Percentiles rank a stretch among this genome's conserved stretches.
Conservation (phyloP, 108 stramenopile species). For the Seminavis robusta region DNA sequence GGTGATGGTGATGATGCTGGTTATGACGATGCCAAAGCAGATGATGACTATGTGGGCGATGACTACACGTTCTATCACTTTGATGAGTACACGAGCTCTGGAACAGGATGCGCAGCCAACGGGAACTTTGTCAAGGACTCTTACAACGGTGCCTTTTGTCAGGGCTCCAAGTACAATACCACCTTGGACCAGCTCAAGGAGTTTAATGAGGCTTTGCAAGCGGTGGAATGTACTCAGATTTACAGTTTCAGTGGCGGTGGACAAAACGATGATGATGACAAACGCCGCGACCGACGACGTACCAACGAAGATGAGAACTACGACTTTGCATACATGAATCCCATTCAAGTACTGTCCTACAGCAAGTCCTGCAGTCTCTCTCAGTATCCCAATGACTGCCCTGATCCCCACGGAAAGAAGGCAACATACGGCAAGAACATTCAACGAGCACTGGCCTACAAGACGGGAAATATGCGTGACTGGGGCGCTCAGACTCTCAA, state of each 20-base stretch:
- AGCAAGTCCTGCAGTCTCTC: not conserved
- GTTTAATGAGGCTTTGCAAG: not conserved
- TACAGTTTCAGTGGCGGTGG: not conserved
- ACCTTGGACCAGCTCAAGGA: not conserved
- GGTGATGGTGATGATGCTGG: no score
- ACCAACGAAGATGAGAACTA: no score
- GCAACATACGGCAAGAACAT: no score
- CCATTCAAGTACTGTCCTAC: not conserved
- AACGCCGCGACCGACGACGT: no score
- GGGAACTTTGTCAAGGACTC: not conserved
- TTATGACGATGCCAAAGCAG: no score
- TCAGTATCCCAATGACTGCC: not conserved
- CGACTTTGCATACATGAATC: no score
- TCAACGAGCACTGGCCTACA: no score
- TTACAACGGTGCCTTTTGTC: not conserved
- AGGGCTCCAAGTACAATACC: not conserved
- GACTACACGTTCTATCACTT: no score
- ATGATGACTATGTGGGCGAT: not conserved
- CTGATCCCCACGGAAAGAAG: not conserved
- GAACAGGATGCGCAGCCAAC: not conserved
- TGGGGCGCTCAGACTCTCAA: no score
- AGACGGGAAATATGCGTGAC: no score
- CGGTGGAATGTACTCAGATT: not conserved
- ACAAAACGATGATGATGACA: not conserved
- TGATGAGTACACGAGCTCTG: not conserved